phyloP scores from a whole-genome alignment of 129 eudicot genomes.

The Cynara cardunculus region DNA sequence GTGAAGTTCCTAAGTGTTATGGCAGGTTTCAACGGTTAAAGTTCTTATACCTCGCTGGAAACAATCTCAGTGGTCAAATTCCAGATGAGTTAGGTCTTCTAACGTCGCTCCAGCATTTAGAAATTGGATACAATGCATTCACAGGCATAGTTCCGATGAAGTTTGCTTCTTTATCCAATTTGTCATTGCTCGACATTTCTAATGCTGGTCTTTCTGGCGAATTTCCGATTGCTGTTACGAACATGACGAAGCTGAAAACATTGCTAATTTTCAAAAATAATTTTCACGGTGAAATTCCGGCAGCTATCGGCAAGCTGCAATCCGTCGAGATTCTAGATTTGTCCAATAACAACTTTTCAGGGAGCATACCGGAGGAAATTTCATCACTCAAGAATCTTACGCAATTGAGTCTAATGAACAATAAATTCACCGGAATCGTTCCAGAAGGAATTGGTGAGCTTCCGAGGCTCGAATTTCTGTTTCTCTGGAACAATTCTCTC shows the following conservation, averaged over 20 bases:
- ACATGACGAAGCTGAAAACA: conserved; percentile 44
- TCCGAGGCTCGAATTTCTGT: conserved; percentile 47
- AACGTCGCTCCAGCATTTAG: conserved; percentile 52
- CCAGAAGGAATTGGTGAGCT: conserved; percentile 83
- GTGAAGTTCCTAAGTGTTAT: conserved; percentile 60
- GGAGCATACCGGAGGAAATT: conserved; percentile 56
- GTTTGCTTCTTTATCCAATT: conserved; percentile 42
- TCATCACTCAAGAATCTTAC: conserved; percentile 47
- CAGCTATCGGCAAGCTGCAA: conserved; percentile 31
- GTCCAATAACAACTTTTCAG: conserved; percentile 63
- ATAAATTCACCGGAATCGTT: conserved; percentile 60
- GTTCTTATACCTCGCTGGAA: conserved; percentile 65
- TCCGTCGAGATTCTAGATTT: conserved; percentile 57
- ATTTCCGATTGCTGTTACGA: conserved; percentile 59
- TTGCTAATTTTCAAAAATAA: conserved; percentile 58
- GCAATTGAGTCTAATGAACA: conserved; percentile 52
- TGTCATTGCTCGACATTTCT: conserved; percentile 65
- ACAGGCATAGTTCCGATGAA: conserved; percentile 45
- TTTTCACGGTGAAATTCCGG: conserved; percentile 63
- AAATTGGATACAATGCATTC: conserved; percentile 76
- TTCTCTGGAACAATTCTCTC: conserved; percentile 83
- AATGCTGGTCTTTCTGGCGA: conserved; percentile 54
- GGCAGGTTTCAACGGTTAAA: conserved; percentile 51
- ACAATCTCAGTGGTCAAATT: conserved; percentile 52
- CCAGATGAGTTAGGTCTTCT: conserved; percentile 51